Evolutionary conservation across 1,139 yeast species (phyloP), one percentile per base, ranked within the genome.

Genomic region (Kurtzmaniella quercitrusa): DNA sequence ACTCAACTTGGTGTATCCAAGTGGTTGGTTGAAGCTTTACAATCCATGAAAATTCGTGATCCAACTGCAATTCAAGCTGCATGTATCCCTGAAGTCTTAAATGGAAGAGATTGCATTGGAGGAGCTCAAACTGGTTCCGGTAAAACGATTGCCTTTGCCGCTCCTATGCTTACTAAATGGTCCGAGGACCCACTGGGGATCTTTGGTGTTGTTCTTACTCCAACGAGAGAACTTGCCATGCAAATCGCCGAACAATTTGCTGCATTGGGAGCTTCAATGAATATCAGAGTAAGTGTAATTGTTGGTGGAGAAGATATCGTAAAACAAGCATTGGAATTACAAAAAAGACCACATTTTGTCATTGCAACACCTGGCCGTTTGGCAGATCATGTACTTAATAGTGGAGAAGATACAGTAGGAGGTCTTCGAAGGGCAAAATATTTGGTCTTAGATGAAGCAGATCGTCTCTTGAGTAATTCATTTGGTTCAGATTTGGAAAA

Each of bases 101-200:
- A 71, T 32, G 97, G 95, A 8, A 78, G 82, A 52, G 96, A 91
- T 61, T 91, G 97, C 61, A 93, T 93, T 40, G 99, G 98, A 41
- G 98, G 98, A 33, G 98, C 99, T 36, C 87, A 87, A 62, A 93
- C 99, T 0, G 99, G 99, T 66, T 84, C 95, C 26, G 99, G 99
- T 76, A 93, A 93, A 60, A 93, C 99, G 2, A 84, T 94, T 28
- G 96, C 98, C 0, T 93, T 93, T 74, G 98, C 95, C 1, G 94
- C 91, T 19, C 98, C 98, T 1, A 93, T 93, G 89, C 69, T 93
- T 44, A 82, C 95, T 1, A 76, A 83, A 55, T 93, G 98, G 97
- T 86, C 97, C 0, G 85, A 82, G 52, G 98, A 94, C 56, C 98
- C 98, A 0, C 78, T 76, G 61, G 99, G 98, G 2, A 84, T 93